Percentiles rank a stretch among this genome's conserved stretches.
phyloP scores from a whole-genome alignment of 768 basidiomycete species.

The Tricholomella constricta region DNA sequence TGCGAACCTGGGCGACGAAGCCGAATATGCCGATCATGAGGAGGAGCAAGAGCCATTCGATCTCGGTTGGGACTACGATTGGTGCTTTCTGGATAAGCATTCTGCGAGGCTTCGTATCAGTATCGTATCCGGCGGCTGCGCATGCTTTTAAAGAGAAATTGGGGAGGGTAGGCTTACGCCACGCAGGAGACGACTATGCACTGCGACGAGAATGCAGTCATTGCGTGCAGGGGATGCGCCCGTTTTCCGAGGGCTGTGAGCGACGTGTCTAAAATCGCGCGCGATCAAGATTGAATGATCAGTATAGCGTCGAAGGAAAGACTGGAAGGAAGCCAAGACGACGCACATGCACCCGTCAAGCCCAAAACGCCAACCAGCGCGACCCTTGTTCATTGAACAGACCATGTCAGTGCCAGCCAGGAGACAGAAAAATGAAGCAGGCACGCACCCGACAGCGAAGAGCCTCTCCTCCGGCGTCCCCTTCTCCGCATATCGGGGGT shows the following conservation, averaged over 20 bases:
- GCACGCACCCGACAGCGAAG: slow-evolving; percentile 16
- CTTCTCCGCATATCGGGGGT: slow-evolving; percentile 26
- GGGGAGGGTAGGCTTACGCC: slow-evolving; percentile 22
- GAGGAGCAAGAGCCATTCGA: slow-evolving; percentile 48
- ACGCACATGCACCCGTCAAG: slow-evolving; percentile 68
- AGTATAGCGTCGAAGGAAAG: too few species aligned
- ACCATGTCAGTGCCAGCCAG: neutral
- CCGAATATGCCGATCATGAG: slow-evolving; percentile 55
- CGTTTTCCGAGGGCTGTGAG: slow-evolving; percentile 70
- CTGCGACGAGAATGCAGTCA: slow-evolving; percentile 64
- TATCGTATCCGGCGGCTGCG: neutral
- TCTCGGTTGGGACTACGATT: slow-evolving; percentile 46
- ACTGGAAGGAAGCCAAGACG: neutral
- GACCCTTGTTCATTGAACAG: slow-evolving; percentile 5
- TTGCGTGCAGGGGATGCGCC: slow-evolving; percentile 73
- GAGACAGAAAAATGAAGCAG: neutral
- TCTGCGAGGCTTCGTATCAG: slow-evolving; percentile 25
- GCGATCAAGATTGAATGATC: too few species aligned
- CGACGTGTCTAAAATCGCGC: slow-evolving; percentile 7
- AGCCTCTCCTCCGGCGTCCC: slow-evolving; percentile 45
- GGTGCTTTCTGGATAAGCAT: slow-evolving; percentile 43
- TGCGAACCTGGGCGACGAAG: slow-evolving; percentile 54
- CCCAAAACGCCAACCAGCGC: slow-evolving; percentile 56
- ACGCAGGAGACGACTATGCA: slow-evolving; percentile 45
- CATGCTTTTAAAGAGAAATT: neutral